Conservation (phyloP, 805 yeast species). For the Metschnikowia noctiluminum region DNA sequence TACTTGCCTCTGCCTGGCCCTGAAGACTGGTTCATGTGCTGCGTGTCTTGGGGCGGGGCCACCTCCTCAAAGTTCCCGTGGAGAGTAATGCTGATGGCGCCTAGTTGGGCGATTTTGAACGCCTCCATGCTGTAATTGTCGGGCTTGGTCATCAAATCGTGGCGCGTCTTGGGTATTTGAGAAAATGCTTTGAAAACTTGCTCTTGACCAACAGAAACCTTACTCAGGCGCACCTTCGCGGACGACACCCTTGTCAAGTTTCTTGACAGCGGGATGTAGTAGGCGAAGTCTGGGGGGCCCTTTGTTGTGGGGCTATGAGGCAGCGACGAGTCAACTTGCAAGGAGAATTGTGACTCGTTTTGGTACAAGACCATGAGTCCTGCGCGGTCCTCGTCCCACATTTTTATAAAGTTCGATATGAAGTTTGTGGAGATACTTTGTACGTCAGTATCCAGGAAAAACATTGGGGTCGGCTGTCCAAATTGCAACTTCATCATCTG, state of each 20-base stretch:
- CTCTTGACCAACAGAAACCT: slow-evolving; percentile 67
- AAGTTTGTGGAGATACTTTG: slow-evolving; percentile 74
- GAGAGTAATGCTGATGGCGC: slow-evolving; percentile 71
- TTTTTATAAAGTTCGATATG: slow-evolving; percentile 64
- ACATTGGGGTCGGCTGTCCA: slow-evolving; percentile 54
- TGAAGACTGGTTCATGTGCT: slow-evolving; percentile 17
- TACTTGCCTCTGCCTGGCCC: slow-evolving; percentile 18
- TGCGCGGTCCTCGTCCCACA: slow-evolving; percentile 78
- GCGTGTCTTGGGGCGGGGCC: slow-evolving; percentile 47
- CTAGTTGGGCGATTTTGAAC: slow-evolving; percentile 64
- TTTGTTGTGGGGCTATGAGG: slow-evolving; percentile 42
- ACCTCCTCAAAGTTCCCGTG: slow-evolving; percentile 85
- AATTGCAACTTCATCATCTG: slow-evolving; percentile 55
- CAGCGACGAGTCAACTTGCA: slow-evolving; percentile 69
- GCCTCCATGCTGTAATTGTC: slow-evolving; percentile 72
- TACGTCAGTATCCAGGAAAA: slow-evolving; percentile 75
- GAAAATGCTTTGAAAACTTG: slow-evolving; percentile 59
- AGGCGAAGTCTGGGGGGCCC: slow-evolving; percentile 49
- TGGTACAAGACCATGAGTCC: slow-evolving; percentile 75
- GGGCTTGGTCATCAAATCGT: slow-evolving; percentile 62
- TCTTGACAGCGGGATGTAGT: slow-evolving; percentile 70
- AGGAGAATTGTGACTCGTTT: slow-evolving; percentile 78
- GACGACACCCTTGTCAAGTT: slow-evolving; percentile 64
- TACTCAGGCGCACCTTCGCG: slow-evolving; percentile 51
- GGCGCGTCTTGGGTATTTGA: slow-evolving; percentile 75